phyloP scores from a whole-genome alignment of 768 basidiomycete species.

The Trametes maxima region DNA sequence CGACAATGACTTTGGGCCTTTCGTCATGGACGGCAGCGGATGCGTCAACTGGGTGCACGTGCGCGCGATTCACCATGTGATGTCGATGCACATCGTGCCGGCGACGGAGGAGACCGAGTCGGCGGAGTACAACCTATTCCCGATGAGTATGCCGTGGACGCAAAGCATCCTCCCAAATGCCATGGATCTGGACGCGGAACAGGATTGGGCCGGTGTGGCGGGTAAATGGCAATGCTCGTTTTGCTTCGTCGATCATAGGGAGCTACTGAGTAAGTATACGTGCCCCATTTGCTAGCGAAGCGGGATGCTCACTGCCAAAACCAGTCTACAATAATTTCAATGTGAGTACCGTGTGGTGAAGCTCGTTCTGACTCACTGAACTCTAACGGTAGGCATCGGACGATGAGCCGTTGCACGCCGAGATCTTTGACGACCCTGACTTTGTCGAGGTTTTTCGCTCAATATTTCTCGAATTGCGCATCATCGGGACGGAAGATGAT shows the following conservation, averaged over 20 bases:
- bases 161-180: slow-evolving; percentile 50
- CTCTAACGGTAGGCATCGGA: slow-evolving; percentile 30
- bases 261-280: slow-evolving; percentile 55
- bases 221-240: slow-evolving; percentile 68
- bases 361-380: background rate
- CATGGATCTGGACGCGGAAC: slow-evolving; percentile 38
- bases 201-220: slow-evolving; percentile 61
- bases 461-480: slow-evolving; percentile 47
- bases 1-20: slow-evolving; percentile 60
- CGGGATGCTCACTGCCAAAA: too few species aligned
- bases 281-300: background rate
- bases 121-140: slow-evolving; percentile 37
- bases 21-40: slow-evolving; percentile 45
- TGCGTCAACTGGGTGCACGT: slow-evolving; percentile 64
- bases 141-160: slow-evolving; percentile 55
- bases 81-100: slow-evolving; percentile 56
- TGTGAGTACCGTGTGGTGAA: slow-evolving; percentile 19
- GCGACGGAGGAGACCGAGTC: slow-evolving; percentile 23
- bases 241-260: slow-evolving; percentile 69
- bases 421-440: slow-evolving; percentile 52
- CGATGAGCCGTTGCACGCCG: slow-evolving; percentile 40
- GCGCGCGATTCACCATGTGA: slow-evolving; percentile 54
- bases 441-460: slow-evolving; percentile 57
- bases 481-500: slow-evolving; percentile 46
- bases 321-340: slow-evolving; percentile 52